A percentile compares a stretch with the other conserved stretches of the same genome.
These are phyloP conservation scores for Meyerozyma guilliermondii DNA, from an alignment of 1,139 yeast species.

Conservation along the genomic window DNA sequence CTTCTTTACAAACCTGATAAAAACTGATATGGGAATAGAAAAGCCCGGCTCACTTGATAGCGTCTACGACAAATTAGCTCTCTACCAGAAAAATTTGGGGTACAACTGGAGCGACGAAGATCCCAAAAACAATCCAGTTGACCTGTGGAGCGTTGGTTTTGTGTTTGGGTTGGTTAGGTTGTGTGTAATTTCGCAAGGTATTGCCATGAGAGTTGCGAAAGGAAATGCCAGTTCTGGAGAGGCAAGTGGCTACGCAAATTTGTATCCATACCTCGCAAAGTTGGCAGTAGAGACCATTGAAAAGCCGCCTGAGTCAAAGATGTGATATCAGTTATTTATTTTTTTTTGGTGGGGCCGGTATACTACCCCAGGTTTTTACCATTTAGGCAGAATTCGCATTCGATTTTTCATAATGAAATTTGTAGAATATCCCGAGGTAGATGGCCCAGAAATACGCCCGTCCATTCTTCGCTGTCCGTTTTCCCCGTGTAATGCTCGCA, in stretches of 20 bases:
- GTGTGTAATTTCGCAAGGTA: slow-evolving; percentile 63
- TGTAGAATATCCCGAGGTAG: neutral
- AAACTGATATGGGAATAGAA: slow-evolving; percentile 34
- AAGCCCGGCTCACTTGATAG: slow-evolving; percentile 21
- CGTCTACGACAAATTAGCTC: slow-evolving; percentile 21
- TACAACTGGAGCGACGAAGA: slow-evolving; percentile 30
- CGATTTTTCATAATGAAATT: neutral
- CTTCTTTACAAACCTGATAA: slow-evolving; percentile 25
- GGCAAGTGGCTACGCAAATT: slow-evolving; percentile 41
- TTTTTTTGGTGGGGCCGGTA: neutral
- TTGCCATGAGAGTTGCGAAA: slow-evolving; percentile 53
- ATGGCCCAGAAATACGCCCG: neutral
- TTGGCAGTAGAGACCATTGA: slow-evolving; percentile 21
- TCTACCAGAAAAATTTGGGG: slow-evolving; percentile 27
- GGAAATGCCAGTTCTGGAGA: slow-evolving; percentile 60
- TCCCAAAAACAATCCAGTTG: slow-evolving; percentile 33
- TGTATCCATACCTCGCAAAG: slow-evolving; percentile 42
- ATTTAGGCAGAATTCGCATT: neutral
- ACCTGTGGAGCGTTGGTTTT: slow-evolving; percentile 51
- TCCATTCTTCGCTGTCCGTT: neutral
- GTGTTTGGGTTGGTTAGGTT: slow-evolving; percentile 58
- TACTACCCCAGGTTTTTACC: neutral
- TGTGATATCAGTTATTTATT: neutral
- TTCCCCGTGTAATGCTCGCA: neutral
- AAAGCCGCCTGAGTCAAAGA: neutral